Evolutionary conservation across 164 flowering plant genomes (phyloP).

Genomic region (Berberis vulgaris): DNA sequence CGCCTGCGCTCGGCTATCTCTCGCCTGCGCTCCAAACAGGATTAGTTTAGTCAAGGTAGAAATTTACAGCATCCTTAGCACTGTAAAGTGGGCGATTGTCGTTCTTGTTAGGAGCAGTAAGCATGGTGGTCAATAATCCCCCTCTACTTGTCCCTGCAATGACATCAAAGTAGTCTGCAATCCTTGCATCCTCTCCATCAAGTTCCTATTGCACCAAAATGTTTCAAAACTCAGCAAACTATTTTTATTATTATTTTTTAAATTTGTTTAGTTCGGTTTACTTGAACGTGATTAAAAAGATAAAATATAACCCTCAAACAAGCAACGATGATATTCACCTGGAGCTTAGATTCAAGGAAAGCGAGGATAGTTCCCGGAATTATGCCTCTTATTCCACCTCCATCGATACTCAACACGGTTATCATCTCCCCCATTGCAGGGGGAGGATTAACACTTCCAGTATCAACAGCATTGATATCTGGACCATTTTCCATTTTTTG

Average conservation of each 20-base stretch:
- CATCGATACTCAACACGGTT: slow-evolving; percentile 5
- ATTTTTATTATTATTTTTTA: background rate
- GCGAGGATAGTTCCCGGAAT: slow-evolving; percentile 5
- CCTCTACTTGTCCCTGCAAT: slow-evolving; percentile 2
- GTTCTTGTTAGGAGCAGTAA: background rate
- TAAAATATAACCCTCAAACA: background rate
- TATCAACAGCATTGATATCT: no score
- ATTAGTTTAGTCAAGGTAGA: no score
- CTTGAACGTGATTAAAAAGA: background rate
- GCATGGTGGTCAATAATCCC: background rate
- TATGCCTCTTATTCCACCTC: slow-evolving; percentile 6
- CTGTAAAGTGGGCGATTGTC: slow-evolving; percentile 3
- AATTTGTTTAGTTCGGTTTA: background rate
- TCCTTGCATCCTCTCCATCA: background rate
- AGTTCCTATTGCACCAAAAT: background rate
- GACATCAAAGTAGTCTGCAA: slow-evolving; percentile 1
- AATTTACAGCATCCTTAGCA: slow-evolving; percentile 1
- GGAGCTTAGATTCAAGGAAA: slow-evolving; percentile 6
- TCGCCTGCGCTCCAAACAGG: no score
- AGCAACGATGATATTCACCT: background rate
- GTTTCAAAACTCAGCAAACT: background rate
- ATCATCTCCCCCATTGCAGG: background rate
- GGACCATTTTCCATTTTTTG: background rate
- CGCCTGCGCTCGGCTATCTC: no score
- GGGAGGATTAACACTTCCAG: background rate